Conservation (phyloP, 1,284 basidiomycete genomes). For the Stereum hirsutum region DNA sequence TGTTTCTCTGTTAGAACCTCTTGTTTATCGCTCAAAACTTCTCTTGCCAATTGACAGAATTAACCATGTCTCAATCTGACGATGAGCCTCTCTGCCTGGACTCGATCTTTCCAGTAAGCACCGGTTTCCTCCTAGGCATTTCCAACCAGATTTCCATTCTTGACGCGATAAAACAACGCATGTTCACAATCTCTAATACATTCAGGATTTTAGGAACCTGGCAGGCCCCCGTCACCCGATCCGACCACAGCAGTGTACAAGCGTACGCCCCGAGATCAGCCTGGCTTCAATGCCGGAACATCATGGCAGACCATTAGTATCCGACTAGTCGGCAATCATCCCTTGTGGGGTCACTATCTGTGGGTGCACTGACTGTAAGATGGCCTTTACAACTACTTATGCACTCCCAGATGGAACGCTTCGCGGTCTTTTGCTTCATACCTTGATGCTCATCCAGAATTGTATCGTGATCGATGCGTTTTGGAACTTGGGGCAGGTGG, state of each 20-base stretch:
- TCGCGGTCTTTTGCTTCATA: slow-evolving; percentile 68
- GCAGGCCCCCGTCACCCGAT: slow-evolving; percentile 51
- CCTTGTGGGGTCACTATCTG: slow-evolving; percentile 89
- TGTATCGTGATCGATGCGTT: slow-evolving; percentile 41
- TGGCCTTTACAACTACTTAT: neutral
- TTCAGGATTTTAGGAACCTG: slow-evolving; percentile 25
- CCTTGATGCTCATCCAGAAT: slow-evolving; percentile 46
- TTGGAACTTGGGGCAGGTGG: slow-evolving; percentile 93
- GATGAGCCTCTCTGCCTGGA: neutral
- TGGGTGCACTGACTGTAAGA: slow-evolving; percentile 27
- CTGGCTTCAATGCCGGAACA: neutral
- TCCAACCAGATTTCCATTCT: neutral
- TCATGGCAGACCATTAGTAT: slow-evolving; percentile 40
- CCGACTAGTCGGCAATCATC: slow-evolving; percentile 78
- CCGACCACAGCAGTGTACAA: slow-evolving; percentile 42
- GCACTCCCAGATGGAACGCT: slow-evolving; percentile 72
- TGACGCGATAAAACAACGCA: neutral
- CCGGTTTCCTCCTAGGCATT: neutral
- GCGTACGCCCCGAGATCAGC: slow-evolving; percentile 15
- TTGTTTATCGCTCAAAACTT: too few relatives aligned
- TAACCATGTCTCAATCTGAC: neutral
- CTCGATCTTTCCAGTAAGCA: neutral
- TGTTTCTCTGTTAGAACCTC: too few relatives aligned
- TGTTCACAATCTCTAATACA: neutral
- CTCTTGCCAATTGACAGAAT: too few relatives aligned